Percentiles rank a stretch among this genome's conserved stretches.
Conservation (phyloP, 73 alveolate genomes). For the Durusdinium trenchii region DNA sequence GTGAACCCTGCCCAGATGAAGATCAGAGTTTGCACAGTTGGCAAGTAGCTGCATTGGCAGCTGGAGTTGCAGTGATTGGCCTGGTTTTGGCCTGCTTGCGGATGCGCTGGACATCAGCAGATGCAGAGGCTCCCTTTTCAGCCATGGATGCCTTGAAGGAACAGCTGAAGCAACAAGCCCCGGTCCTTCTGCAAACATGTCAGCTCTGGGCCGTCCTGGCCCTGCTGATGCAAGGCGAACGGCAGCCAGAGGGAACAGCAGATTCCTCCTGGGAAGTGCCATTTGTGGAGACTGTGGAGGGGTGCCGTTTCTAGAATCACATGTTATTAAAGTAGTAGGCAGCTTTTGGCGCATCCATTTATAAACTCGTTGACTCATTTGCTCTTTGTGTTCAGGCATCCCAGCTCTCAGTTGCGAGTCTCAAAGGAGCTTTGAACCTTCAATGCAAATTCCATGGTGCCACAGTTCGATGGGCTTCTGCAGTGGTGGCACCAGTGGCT, state of each 20-base stretch:
- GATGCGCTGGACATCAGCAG: too few relatives aligned
- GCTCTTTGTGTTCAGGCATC: neutral
- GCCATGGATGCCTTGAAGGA: neutral
- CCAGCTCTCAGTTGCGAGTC: neutral
- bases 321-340: too few relatives aligned
- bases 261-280: slow-evolving; percentile 4
- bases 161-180: neutral
- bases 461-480: neutral
- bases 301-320: too few relatives aligned
- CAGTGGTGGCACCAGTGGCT: neutral
- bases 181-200: slow-evolving; percentile 11
- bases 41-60: neutral
- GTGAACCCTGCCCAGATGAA: neutral
- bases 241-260: neutral
- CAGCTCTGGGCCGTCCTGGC: slow-evolving; percentile 34
- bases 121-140: neutral
- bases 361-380: too few relatives aligned
- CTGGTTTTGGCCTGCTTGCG: neutral
- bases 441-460: neutral
- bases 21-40: neutral
- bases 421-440: neutral
- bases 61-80: neutral
- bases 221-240: neutral
- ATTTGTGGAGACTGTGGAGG: neutral
- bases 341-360: too few relatives aligned